Evolutionary conservation across 2,329 filamentous ascomycete genomes (phyloP).

Genomic region (Huntiella bhutanensis): DNA sequence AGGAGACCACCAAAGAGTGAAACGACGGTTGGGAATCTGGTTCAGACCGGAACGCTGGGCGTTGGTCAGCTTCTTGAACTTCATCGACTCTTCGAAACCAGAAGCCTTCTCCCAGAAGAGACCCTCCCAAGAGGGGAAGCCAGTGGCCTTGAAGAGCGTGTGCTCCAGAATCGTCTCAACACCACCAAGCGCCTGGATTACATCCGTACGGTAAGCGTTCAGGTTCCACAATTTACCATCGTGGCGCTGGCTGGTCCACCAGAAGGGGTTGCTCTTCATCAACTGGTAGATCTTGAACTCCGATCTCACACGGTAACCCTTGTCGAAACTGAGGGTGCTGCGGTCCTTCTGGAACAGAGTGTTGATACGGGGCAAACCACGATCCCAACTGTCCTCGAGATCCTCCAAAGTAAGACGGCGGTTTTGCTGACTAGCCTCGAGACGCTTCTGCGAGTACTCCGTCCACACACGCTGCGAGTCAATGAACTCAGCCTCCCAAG

Average conservation of each 20-base stretch:
- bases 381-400: conserved; percentile 95
- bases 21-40: conserved; percentile 95
- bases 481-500: conserved; percentile 97
- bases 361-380: conserved; percentile 92
- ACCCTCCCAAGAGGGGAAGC: conserved; percentile 93
- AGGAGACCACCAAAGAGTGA: conserved; percentile 93
- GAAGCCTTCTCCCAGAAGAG: conserved; percentile 66
- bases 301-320: conserved; percentile 84
- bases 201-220: conserved; percentile 88
- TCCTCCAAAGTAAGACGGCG: conserved; percentile 86
- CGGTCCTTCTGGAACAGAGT: conserved; percentile 97
- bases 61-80: conserved; percentile 98
- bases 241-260: conserved; percentile 96
- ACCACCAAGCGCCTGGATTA: conserved; percentile 88
- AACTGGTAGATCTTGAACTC: conserved; percentile 98
- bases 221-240: conserved; percentile 96
- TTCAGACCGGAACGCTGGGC: conserved; percentile 92
- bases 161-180: conserved; percentile 97
- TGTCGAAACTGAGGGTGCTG: conserved; percentile 93
- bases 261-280: conserved; percentile 98
- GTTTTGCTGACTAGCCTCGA: conserved; percentile 95
- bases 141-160: conserved; percentile 89
- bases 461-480: conserved; percentile 99
- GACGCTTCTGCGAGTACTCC: conserved; percentile 92
- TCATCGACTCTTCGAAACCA: conserved; percentile 53